A percentile compares a stretch with the other conserved stretches of the same genome.
Evolutionary conservation across 805 yeast species (phyloP).

Genomic region (Ogataea nonfermentans): DNA sequence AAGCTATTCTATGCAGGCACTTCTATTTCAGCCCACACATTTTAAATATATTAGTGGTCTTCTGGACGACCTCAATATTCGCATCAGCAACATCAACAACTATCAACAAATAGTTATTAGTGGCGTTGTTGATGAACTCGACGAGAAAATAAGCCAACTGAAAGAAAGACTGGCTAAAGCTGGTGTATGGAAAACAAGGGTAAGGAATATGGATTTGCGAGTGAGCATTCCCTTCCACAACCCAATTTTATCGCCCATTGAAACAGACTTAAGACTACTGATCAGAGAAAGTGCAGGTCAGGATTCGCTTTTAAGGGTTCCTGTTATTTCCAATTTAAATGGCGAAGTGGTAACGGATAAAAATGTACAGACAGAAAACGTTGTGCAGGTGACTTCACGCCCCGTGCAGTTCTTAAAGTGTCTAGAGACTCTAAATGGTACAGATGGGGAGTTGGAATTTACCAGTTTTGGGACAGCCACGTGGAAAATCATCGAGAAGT

Average conservation of each 20-base stretch:
- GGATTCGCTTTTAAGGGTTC: conserved; percentile 19
- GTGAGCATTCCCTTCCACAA: conserved; percentile 37
- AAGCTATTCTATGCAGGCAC: conserved; percentile 37
- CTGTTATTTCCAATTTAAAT: conserved; percentile 31
- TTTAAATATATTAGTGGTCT: conserved; percentile 18
- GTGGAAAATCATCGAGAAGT: conserved; percentile 26
- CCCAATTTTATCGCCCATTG: conserved; percentile 30
- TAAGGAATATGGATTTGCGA: conserved; percentile 29
- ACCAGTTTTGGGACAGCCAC: conserved; percentile 33
- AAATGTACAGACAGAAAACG: conserved; percentile 26
- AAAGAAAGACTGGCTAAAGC: conserved; percentile 12
- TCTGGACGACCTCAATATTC: conserved; percentile 18
- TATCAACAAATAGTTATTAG: conserved; percentile 36
- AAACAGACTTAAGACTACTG: conserved; percentile 20
- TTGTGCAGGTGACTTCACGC: conserved; percentile 30
- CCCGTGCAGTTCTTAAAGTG: conserved; percentile 36
- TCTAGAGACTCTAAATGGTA: conserved; percentile 23
- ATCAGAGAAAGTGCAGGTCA: conserved; percentile 11
- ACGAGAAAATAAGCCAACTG: conserved; percentile 15
- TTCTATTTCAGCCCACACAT: conserved; percentile 29
- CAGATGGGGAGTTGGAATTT: conserved; percentile 20
- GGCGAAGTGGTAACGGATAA: conserved; percentile 24
- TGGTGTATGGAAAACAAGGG: conserved; percentile 25
- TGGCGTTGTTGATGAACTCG: conserved; percentile 25
- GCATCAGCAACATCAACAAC: conserved; percentile 34